Percentiles rank a stretch among this genome's conserved stretches.
Conservation (phyloP, 148 eudicot genomes). For the Camellia granthamiana region DNA sequence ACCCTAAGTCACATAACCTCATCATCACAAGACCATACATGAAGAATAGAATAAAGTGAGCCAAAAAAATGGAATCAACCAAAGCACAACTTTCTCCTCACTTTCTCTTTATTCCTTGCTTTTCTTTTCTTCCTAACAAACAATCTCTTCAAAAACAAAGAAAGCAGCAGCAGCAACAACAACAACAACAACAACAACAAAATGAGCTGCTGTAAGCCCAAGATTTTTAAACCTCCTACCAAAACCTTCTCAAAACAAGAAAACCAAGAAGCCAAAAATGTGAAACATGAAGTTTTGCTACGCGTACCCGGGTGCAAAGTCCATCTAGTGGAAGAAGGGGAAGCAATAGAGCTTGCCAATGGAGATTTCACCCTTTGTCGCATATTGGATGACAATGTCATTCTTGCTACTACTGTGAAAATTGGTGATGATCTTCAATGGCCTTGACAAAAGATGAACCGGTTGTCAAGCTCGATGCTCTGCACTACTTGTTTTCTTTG, state of each 20-base stretch:
- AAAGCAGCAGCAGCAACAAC: background rate
- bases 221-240: conserved; percentile 13
- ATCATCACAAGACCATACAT: background rate
- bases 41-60: conserved; percentile 25
- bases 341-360: conserved; percentile 51
- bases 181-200: background rate
- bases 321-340: conserved; percentile 70
- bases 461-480: conserved; percentile 64
- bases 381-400: conserved; percentile 48
- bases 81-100: background rate
- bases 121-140: background rate
- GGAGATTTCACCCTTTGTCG: conserved; percentile 53
- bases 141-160: background rate
- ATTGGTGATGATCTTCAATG: conserved; percentile 71
- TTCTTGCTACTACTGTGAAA: conserved; percentile 63
- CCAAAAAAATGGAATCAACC: conserved; percentile 9
- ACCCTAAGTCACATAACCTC: conserved; percentile 6
- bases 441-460: conserved; percentile 96
- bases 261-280: conserved; percentile 22
- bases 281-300: conserved; percentile 54
- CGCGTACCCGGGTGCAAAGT: conserved; percentile 61
- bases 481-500: conserved; percentile 69
- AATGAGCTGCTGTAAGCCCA: conserved; percentile 34
- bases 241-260: conserved; percentile 6
- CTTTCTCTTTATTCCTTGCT: background rate